A percentile compares a stretch with the other conserved stretches of the same genome.
phyloP scores from a whole-genome alignment of 2,329 filamentous ascomycete genomes.

The Monilinia fructicola region DNA sequence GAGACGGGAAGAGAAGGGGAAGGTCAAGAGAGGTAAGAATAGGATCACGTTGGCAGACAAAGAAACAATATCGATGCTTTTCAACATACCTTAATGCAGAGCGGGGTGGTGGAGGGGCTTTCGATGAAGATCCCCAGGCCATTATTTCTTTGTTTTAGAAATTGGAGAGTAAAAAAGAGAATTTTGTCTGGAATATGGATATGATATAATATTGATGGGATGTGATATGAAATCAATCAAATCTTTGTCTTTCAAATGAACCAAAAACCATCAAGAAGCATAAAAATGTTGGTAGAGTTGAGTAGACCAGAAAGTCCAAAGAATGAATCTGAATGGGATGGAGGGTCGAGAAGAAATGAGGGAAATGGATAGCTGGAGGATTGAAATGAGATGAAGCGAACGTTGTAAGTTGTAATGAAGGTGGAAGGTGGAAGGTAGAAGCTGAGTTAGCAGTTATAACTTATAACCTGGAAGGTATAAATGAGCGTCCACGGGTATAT shows the following conservation, averaged over 20 bases:
- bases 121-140: slow-evolving; percentile 40
- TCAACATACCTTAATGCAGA: slow-evolving; percentile 39
- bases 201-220: no score
- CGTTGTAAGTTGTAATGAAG: no score
- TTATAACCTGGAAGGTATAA: no score
- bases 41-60: not conserved
- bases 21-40: not conserved
- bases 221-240: not conserved
- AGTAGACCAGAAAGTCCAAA: no score
- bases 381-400: no score
- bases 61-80: slow-evolving; percentile 4
- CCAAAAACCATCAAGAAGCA: not conserved
- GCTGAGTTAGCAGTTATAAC: no score
- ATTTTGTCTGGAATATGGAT: not conserved
- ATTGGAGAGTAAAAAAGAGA: not conserved
- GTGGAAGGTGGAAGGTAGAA: no score
- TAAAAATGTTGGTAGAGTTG: no score
- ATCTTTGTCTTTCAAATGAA: not conserved
- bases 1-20: not conserved
- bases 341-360: no score
- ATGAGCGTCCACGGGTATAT: no score
- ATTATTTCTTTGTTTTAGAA: slow-evolving; percentile 29
- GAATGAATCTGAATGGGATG: no score
- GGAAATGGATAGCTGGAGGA: no score
- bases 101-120: slow-evolving; percentile 38